Percentiles rank a stretch among this genome's conserved stretches.
phyloP scores from a whole-genome alignment of 2,329 filamentous ascomycete genomes.

The Magnaporthiopsis rhizophila region DNA sequence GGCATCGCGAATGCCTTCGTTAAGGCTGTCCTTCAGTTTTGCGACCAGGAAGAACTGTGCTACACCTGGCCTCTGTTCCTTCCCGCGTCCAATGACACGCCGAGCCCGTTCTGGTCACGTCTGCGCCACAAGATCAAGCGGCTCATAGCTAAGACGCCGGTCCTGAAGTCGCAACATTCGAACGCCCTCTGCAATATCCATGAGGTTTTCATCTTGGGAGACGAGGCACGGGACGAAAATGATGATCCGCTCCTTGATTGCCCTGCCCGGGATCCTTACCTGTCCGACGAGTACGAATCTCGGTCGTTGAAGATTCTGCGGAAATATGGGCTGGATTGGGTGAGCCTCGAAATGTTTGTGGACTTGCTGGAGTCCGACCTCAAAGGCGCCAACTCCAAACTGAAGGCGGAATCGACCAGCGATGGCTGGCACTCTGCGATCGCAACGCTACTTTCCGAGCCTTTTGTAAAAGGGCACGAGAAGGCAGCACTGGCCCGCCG shows the following conservation, averaged over 20 bases:
- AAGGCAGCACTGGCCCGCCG: no score
- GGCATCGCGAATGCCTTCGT: constrained; percentile 31
- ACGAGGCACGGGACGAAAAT: constrained; percentile 9
- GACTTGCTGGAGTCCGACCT: constrained; percentile 11
- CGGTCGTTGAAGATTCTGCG: neutral
- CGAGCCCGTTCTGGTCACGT: constrained; percentile 20
- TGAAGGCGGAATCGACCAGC: constrained; percentile 11
- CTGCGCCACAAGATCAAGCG: constrained; percentile 19
- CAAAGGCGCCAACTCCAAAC: constrained; percentile 6
- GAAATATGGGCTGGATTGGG: neutral
- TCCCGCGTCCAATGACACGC: constrained; percentile 20
- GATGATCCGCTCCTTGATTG: constrained; percentile 17
- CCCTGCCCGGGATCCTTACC: neutral
- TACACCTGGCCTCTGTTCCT: constrained; percentile 37
- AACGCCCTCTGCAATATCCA: constrained; percentile 4
- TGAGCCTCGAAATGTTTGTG: neutral
- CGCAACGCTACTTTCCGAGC: constrained; percentile 13
- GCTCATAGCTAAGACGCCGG: constrained; percentile 9
- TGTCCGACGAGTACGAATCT: neutral
- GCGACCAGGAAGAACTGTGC: constrained; percentile 25
- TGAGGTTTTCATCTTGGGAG: constrained; percentile 6
- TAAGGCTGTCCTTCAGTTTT: constrained; percentile 29
- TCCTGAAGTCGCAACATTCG: constrained; percentile 11
- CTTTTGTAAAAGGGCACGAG: neutral
- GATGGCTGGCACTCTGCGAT: constrained; percentile 14